Percentiles rank a stretch among this genome's conserved stretches.
phyloP scores from a whole-genome alignment of 108 stramenopile genomes.

The Stephanodiscus triporus region DNA sequence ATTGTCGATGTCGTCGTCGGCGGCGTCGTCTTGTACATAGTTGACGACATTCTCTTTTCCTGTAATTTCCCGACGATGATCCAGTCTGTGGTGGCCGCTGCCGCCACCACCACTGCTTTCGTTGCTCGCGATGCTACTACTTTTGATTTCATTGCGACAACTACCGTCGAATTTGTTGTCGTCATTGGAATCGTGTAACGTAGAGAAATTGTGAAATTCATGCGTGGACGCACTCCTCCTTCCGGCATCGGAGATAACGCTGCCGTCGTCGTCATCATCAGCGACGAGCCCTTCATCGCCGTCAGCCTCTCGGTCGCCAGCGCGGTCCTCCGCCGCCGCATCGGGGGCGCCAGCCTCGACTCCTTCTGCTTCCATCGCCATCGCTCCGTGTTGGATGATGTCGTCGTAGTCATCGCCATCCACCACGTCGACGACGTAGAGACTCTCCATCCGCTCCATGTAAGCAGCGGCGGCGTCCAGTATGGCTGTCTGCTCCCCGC shows the following conservation, averaged over 20 bases:
- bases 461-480: constrained; percentile 27
- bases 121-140: neutral
- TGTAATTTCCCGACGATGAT: no score
- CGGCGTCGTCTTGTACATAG: no score
- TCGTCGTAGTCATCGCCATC: neutral
- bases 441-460: constrained; percentile 13
- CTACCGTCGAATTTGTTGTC: neutral
- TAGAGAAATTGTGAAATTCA: no score
- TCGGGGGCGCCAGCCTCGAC: no score
- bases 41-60: no score
- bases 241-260: neutral
- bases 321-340: neutral
- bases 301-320: neutral
- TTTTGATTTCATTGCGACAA: neutral
- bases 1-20: no score
- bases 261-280: neutral
- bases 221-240: no score
- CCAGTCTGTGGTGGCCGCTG: no score
- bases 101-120: no score
- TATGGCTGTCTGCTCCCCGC: constrained; percentile 16
- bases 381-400: neutral
- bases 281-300: neutral
- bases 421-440: neutral
- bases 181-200: neutral
- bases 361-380: neutral